A percentile compares a stretch with the other conserved stretches of the same genome.
phyloP scores from a whole-genome alignment of 2,329 filamentous ascomycete species.

The Lasiodiplodia citricola region DNA sequence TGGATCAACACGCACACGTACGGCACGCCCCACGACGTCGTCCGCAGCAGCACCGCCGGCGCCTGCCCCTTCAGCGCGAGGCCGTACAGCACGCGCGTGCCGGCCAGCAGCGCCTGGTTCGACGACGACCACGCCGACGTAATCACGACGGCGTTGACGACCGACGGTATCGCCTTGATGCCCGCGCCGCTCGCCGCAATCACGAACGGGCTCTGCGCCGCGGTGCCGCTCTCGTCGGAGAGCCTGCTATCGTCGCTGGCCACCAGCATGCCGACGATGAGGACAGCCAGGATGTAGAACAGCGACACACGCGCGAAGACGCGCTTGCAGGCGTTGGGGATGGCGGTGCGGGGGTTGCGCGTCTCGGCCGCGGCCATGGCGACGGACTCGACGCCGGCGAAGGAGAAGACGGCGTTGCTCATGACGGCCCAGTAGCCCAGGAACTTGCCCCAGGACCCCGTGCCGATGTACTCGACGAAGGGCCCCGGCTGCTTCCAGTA shows the following conservation, averaged over 20 bases:
- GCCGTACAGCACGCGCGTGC: constrained; percentile 59
- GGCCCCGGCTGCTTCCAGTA: constrained; percentile 58
- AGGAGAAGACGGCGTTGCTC: constrained; percentile 57
- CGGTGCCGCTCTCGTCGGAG: constrained; percentile 54
- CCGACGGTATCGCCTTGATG: constrained; percentile 59
- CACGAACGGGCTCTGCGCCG: constrained; percentile 69
- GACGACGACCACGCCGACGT: constrained; percentile 62
- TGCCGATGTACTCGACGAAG: constrained; percentile 66
- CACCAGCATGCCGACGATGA: constrained; percentile 77
- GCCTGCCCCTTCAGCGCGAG: constrained; percentile 60
- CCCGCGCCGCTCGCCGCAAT: constrained; percentile 65
- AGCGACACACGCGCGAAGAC: constrained; percentile 83
- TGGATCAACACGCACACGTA: constrained; percentile 74
- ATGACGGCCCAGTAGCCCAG: constrained; percentile 63
- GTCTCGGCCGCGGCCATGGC: constrained; percentile 63
- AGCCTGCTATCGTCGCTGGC: constrained; percentile 65
- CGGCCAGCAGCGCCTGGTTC: constrained; percentile 62
- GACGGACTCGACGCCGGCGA: constrained; percentile 60
- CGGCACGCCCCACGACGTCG: constrained; percentile 69
- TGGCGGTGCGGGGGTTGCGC: constrained; percentile 54
- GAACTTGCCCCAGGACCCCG: constrained; percentile 62
- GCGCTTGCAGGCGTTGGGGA: constrained; percentile 78
- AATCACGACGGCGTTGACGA: constrained; percentile 62
- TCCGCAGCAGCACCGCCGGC: constrained; percentile 61
- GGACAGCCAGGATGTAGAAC: constrained; percentile 77